Conservation (phyloP, 139 green algal genomes). For the Chlorella sp. region DNA sequence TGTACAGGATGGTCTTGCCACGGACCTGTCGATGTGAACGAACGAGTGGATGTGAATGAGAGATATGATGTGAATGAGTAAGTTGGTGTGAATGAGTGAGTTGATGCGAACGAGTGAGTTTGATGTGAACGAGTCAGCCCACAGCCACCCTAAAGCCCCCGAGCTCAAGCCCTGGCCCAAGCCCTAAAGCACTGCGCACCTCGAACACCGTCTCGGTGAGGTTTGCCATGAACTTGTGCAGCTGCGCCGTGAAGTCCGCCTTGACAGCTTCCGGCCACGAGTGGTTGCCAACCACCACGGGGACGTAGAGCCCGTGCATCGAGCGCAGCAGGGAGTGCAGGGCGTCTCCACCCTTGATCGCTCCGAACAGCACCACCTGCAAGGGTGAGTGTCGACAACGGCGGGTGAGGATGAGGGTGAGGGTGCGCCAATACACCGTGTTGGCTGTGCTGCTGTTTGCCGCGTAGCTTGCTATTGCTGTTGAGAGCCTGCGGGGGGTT, state of each 20-base stretch:
- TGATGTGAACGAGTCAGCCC: too few species aligned
- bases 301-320: constrained; percentile 68
- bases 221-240: constrained; percentile 76
- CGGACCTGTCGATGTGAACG: constrained; percentile 44
- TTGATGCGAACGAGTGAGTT: too few species aligned
- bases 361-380: constrained; percentile 43
- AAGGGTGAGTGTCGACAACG: too few species aligned
- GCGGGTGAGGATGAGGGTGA: too few species aligned
- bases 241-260: constrained; percentile 62
- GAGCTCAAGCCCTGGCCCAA: neutral
- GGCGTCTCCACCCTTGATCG: constrained; percentile 29
- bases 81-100: too few species aligned
- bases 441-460: neutral
- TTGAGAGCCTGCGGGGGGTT: neutral
- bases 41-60: too few species aligned
- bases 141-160: too few species aligned
- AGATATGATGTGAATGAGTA: too few species aligned
- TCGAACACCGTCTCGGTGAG: constrained; percentile 71
- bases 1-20: constrained; percentile 77
- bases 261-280: constrained; percentile 69
- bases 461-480: neutral
- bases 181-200: too few species aligned
- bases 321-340: constrained; percentile 53
- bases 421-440: neutral
- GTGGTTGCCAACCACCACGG: constrained; percentile 50